phyloP scores from a whole-genome alignment of 2,329 filamentous ascomycete species.

The Chrysoporthe austroafricana region DNA sequence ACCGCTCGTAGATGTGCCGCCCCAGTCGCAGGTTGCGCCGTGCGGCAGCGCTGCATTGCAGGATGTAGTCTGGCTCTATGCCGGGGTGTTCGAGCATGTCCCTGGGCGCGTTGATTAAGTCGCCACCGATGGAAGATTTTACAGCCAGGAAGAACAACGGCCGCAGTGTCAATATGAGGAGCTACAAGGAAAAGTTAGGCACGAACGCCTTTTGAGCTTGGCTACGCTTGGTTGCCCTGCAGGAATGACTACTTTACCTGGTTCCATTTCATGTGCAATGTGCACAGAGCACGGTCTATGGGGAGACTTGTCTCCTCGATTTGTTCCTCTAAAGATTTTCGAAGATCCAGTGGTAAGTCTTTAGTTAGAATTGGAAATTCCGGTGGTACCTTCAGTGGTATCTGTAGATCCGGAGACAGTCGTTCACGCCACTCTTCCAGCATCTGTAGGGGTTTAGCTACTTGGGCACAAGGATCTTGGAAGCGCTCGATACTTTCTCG shows the following conservation, averaged over 20 bases:
- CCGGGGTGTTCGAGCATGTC: constrained; percentile 37
- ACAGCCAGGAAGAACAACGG: constrained; percentile 53
- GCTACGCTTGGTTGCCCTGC: not conserved
- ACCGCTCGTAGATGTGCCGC: constrained; percentile 35
- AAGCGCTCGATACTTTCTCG: not conserved
- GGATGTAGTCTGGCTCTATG: constrained; percentile 36
- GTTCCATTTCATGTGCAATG: constrained; percentile 55
- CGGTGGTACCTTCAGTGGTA: constrained; percentile 39
- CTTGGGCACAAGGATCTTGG: constrained; percentile 33
- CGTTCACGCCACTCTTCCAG: constrained; percentile 41
- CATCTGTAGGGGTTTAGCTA: constrained; percentile 46
- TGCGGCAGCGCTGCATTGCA: constrained; percentile 48
- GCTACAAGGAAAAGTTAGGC: constrained; percentile 37
- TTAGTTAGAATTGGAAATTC: constrained; percentile 29
- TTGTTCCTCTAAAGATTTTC: constrained; percentile 2
- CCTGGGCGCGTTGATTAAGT: constrained; percentile 37
- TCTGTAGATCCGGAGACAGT: constrained; percentile 39
- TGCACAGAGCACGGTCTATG: constrained; percentile 47
- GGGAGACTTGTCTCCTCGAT: not conserved
- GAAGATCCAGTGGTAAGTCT: constrained; percentile 34
- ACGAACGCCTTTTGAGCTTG: not conserved
- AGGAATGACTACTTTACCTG: constrained; percentile 36
- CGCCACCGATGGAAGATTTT: constrained; percentile 50
- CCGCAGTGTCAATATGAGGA: constrained; percentile 52
- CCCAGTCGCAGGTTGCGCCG: constrained; percentile 51